A percentile compares a stretch with the other conserved stretches of the same genome.
Evolutionary conservation across 1,139 yeast genomes (phyloP).

Genomic region (Geotrichum candidum): DNA sequence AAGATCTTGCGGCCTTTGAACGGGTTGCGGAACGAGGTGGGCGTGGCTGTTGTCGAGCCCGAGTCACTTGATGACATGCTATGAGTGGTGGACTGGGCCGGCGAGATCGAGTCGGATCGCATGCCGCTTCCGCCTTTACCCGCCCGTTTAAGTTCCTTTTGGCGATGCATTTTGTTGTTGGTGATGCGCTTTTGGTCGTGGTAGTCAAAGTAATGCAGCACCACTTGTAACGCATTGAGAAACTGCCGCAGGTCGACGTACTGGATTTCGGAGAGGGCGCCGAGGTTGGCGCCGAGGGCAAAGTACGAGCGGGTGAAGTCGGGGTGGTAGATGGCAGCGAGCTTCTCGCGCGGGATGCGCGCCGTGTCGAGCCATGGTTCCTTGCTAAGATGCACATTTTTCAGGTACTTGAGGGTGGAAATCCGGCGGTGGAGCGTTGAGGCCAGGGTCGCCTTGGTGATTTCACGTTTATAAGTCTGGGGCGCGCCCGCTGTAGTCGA

Average conservation of each 20-base stretch:
- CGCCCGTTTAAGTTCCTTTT: not conserved
- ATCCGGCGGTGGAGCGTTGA: constrained; percentile 7
- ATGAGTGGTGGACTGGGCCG: not conserved
- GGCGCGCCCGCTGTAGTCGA: constrained; percentile 7
- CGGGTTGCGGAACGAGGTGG: not conserved
- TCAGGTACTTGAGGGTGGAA: constrained; percentile 11
- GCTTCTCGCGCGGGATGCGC: constrained; percentile 6
- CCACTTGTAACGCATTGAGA: constrained; percentile 3
- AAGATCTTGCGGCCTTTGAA: constrained; percentile 7
- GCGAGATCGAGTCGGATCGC: not conserved
- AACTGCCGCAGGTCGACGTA: constrained; percentile 3
- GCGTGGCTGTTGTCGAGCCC: not conserved
- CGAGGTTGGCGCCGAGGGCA: constrained; percentile 13
- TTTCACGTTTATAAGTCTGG: constrained; percentile 10
- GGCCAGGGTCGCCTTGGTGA: constrained; percentile 3
- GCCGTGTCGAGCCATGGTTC: constrained; percentile 13
- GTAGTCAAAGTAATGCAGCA: constrained; percentile 15
- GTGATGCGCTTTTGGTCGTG: constrained; percentile 9
- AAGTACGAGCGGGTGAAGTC: constrained; percentile 13
- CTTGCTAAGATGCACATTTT: constrained; percentile 12
- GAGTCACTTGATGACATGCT: not conserved
- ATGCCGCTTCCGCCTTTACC: not conserved
- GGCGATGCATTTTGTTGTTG: not conserved
- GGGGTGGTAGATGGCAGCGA: constrained; percentile 6
- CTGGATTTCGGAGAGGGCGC: constrained; percentile 1